Evolutionary conservation across 257 asterid species (phyloP).

Genomic region (Verbena officinalis): DNA sequence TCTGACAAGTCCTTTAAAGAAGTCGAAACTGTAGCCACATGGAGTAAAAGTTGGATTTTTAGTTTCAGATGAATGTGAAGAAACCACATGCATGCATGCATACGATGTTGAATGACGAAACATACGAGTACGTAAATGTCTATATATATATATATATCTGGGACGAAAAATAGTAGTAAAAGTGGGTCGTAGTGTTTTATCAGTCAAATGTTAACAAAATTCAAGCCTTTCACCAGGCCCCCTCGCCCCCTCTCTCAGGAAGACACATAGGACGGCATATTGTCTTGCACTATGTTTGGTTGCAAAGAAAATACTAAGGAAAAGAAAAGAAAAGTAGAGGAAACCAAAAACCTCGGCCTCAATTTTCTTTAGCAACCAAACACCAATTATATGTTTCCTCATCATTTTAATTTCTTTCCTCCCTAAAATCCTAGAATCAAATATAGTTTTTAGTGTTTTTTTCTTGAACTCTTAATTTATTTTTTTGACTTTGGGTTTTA

Average conservation of each 20-base stretch:
- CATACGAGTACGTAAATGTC: no score
- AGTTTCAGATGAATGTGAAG: background rate
- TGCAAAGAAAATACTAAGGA: no score
- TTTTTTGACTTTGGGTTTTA: no score
- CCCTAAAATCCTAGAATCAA: no score
- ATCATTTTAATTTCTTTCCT: no score
- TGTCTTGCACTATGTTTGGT: no score
- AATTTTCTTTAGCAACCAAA: no score
- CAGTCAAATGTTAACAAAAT: constrained; percentile 15
- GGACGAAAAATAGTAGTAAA: constrained; percentile 14
- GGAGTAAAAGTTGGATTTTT: constrained; percentile 27
- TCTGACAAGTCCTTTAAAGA: constrained; percentile 80
- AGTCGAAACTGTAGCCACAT: constrained; percentile 76
- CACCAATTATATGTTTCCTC: no score
- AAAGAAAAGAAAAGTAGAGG: no score
- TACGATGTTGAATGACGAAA: constrained; percentile 18
- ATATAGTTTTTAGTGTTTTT: no score
- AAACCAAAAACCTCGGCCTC: no score
- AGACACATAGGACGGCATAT: background rate
- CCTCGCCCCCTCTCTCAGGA: background rate
- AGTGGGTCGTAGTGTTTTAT: constrained; percentile 23
- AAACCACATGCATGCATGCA: constrained; percentile 11
- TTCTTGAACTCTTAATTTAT: no score
- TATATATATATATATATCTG: background rate
- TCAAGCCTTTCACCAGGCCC: constrained; percentile 10